phyloP scores from a whole-genome alignment of 768 basidiomycete species.

The Phanerochaete carnosa region DNA sequence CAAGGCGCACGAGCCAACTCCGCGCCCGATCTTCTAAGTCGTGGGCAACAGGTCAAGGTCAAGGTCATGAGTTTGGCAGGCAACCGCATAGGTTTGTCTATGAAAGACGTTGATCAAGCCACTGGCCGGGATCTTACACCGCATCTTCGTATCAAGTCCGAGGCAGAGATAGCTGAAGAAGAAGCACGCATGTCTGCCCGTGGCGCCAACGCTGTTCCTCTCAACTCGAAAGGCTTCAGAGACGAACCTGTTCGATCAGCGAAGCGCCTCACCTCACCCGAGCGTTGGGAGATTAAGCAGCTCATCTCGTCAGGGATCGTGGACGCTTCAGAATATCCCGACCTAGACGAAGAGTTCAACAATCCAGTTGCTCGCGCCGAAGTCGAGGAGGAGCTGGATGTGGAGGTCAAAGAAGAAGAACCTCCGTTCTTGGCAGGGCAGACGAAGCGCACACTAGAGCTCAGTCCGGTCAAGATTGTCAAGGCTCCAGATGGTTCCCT shows the following conservation, averaged over 20 bases:
- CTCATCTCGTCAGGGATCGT: conserved; percentile 94
- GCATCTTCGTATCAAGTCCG: conserved; percentile 90
- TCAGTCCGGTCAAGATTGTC: conserved; percentile 97
- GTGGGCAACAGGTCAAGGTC: conserved; percentile 87
- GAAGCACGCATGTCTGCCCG: conserved; percentile 61
- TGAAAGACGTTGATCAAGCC: conserved; percentile 96
- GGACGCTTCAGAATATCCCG: conserved; percentile 90
- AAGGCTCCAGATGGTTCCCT: conserved; percentile 98
- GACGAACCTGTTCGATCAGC: conserved; percentile 67
- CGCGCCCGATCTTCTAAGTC: conserved; percentile 79
- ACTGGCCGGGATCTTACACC: conserved; percentile 92
- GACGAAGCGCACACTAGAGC: conserved; percentile 90
- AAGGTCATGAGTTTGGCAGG: conserved; percentile 95
- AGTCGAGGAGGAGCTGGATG: conserved; percentile 94
- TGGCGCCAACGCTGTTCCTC: conserved; percentile 76
- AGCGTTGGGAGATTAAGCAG: conserved; percentile 99
- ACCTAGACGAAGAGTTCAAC: conserved; percentile 81
- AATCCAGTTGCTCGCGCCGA: conserved; percentile 78
- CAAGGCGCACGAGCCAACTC: conserved; percentile 81
- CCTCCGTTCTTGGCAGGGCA: conserved; percentile 95
- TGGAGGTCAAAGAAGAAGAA: conserved; percentile 96
- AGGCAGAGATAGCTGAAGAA: conserved; percentile 84
- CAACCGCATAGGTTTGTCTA: conserved; percentile 78
- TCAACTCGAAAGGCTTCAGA: conserved; percentile 39
- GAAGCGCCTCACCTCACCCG: conserved; percentile 90